Evolutionary conservation across 306 rosid genomes (phyloP).

Genomic region (Vigna reflexopilosa): DNA sequence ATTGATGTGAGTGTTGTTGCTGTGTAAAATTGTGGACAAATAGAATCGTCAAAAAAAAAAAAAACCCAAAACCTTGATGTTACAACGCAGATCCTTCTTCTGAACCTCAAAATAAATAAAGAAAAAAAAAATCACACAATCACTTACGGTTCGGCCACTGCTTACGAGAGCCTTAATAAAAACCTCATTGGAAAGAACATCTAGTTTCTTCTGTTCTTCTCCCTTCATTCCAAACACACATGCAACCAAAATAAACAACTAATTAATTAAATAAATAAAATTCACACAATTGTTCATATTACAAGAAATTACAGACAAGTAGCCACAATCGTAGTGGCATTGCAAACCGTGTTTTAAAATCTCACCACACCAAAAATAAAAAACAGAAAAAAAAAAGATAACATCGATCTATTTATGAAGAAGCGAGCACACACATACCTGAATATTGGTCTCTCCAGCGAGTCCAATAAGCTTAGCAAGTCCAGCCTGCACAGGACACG

Average conservation of each 20-base stretch:
- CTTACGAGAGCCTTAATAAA: conserved; percentile 89
- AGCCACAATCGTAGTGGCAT: background rate
- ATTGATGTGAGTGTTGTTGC: too few species aligned
- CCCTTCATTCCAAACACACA: conserved; percentile 61
- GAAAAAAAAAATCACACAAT: background rate
- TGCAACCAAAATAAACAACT: background rate
- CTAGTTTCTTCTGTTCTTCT: conserved; percentile 97
- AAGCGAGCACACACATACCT: conserved; percentile 60
- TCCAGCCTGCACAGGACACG: conserved; percentile 72
- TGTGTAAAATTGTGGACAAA: background rate
- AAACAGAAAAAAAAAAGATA: background rate
- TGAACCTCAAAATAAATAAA: background rate
- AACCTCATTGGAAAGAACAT: conserved; percentile 95
- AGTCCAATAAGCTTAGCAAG: conserved; percentile 97
- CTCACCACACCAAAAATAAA: background rate
- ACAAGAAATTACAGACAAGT: too few species aligned
- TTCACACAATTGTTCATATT: background rate
- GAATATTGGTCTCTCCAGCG: conserved; percentile 98
- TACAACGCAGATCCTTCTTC: background rate
- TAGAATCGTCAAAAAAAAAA: too few species aligned
- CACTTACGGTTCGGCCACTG: conserved; percentile 94
- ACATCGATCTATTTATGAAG: background rate
- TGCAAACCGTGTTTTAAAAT: background rate
- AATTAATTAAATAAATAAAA: background rate
- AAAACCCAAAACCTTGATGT: too few species aligned